These are phyloP conservation scores for Penicillium sp. DNA, from an alignment of 2,329 filamentous ascomycete genomes.

Conservation along the genomic window DNA sequence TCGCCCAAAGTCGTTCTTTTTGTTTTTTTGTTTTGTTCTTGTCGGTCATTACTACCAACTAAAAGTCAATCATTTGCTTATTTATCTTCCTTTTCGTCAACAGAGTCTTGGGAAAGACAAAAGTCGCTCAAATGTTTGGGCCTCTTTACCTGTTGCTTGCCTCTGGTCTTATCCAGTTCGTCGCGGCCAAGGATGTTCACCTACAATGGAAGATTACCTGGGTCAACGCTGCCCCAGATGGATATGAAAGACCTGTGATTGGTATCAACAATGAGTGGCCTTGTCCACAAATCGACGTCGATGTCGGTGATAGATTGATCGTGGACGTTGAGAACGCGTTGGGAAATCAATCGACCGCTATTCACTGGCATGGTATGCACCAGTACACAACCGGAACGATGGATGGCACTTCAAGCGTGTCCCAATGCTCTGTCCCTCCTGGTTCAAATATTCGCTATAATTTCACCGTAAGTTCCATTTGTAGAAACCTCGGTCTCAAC, in stretches of 20 bases:
- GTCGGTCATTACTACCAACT: constrained; percentile 10
- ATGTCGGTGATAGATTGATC: constrained; percentile 34
- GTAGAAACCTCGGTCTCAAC: too few relatives aligned
- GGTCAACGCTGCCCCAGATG: constrained; percentile 70
- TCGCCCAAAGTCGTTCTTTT: constrained; percentile 1
- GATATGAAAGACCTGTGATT: constrained; percentile 61
- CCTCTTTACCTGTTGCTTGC: background rate
- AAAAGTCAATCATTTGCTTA: constrained; percentile 8
- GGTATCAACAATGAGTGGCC: constrained; percentile 77
- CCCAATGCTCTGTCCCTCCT: constrained; percentile 65
- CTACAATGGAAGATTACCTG: constrained; percentile 66
- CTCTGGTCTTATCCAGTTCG: constrained; percentile 13
- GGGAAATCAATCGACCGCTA: constrained; percentile 35
- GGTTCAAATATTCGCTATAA: constrained; percentile 65
- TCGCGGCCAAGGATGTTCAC: constrained; percentile 33
- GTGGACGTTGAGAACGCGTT: constrained; percentile 38
- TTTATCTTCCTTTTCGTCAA: background rate
- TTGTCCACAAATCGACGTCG: constrained; percentile 53
- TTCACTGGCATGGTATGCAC: constrained; percentile 66
- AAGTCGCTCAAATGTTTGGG: constrained; percentile 3
- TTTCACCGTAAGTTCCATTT: constrained; percentile 48
- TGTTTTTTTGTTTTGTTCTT: background rate
- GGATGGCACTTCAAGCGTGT: constrained; percentile 64
- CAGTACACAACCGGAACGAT: constrained; percentile 65
- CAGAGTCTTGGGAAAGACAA: background rate